Evolutionary conservation across 1,139 yeast species (phyloP), one percentile per base, ranked within the genome.

Genomic region (Diutina neorugosa): DNA sequence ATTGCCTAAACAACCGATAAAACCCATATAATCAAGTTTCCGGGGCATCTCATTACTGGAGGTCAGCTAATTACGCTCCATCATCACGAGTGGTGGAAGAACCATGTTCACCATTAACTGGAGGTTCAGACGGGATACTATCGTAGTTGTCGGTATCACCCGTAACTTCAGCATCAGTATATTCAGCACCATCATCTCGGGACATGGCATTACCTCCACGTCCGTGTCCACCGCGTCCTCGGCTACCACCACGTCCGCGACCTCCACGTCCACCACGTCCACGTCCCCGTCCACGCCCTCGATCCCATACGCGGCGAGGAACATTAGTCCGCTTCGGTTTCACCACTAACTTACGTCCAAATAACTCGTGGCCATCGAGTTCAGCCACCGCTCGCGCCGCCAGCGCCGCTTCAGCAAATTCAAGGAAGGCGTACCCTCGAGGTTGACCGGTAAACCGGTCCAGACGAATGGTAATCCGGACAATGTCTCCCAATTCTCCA

Each of bases 201-300:
- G 19, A 6, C 5, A 9, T 9, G 16, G 7, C 7, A 16, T 20
- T 20, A n/a, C 43, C 19, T n/a, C 18, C n/a, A 31, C 14, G 37
- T 11, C 37, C 20, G 5, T 20, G 43, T 8, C 20, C 43, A n/a
- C 43, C 20, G 19, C 20, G 43, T 4, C 43, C 43, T 31, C 37
- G 5, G 12, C 37, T 8, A 11, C 37, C 37, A 3, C 43, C 43
- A 40, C 43, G 43, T 3, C 43, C 43, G 2, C 41, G 16, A 8
- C 41, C 16, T 14, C 43, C 42, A 44, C 48, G 19, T 27, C 49
- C 37, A 18, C 49, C 49, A n/a, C 49, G 18, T 5, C 49, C 37
- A 7, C 49, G 18, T 4, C 49, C 49, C 7, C 49, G 49, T n/a
- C 49, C 49, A 12, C 49, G 49, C 34, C 37, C 48, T 20, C 48